Base-by-base conservation (phyloP, 2,329 filamentous ascomycete genomes). In the Trichophyton mentagrophytes region DNA sequence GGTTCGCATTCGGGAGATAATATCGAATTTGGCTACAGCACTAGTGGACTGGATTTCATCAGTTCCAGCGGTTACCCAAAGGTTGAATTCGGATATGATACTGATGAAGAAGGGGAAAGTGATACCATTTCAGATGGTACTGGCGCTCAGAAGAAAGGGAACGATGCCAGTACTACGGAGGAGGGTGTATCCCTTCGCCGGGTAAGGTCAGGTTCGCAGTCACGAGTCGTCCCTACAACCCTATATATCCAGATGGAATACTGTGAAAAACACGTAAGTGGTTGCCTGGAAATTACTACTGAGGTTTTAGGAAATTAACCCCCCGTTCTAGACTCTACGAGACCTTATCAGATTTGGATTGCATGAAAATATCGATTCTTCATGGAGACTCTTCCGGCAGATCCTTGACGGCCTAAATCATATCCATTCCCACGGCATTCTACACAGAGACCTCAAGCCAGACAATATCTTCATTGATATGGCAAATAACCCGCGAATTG, bases 191-290 rank as follows among this genome's bases (percentile, higher is more conserved):
- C 76, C 53, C 66, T 73, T 65, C 74, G 65, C 64, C 71, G 77
- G 9, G 71, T 73, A 53, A 73, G 74, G 58, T 79, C 78, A 17
- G 76, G 76, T 59, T 79, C 79, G 13, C 73, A 75, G 60, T 75
- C 77, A 20, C 78, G 81, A 60, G 78, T 82, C 3, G 81, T 82
- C 63, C 83, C 82, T 59, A 91, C 87, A 0, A 86, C 91, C 5
- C 80, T 99, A 47, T 99, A 96, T 71, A 97, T 99, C 61, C 93
- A 95, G 63, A 99, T 99, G 93, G 93, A 99, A 71, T 95, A 96
- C 66, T 99, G 93, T 69, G 92, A 97, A 71, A 93, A 92, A 70
- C 84, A 88, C 66, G 85, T 87, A 76, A 72, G 81, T 36, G 6
- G 2, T 1, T 15, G 0, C 11, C 5, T 9, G 33, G 9, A 4